phyloP scores from a whole-genome alignment of 345 rosid genomes.

The Carallia pectinifolia region DNA sequence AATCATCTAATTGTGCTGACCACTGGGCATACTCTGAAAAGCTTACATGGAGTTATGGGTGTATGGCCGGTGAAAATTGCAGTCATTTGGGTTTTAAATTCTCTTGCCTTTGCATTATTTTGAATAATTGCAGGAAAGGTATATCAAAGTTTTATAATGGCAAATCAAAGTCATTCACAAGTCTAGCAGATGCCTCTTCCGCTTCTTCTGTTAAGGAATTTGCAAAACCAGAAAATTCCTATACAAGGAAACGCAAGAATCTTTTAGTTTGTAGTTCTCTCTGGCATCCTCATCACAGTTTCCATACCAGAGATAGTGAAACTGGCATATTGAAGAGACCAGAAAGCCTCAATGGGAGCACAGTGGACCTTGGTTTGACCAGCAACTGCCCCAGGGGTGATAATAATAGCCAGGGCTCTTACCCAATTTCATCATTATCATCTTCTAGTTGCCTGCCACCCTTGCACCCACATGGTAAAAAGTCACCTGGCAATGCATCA shows the following conservation, averaged over 20 bases:
- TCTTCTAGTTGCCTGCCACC: conserved; percentile 34
- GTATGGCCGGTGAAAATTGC: neutral
- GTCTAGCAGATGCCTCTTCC: conserved; percentile 40
- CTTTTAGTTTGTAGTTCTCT: conserved; percentile 20
- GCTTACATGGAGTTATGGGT: no score
- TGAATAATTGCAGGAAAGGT: conserved; percentile 37
- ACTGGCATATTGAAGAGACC: conserved; percentile 28
- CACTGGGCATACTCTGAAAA: no score
- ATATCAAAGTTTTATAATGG: conserved; percentile 48
- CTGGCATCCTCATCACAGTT: conserved; percentile 11
- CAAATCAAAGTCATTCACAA: conserved; percentile 50
- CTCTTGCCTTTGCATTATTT: neutral
- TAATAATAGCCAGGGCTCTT: conserved; percentile 11
- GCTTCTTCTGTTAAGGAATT: conserved; percentile 34
- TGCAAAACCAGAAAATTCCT: conserved; percentile 42
- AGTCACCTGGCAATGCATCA: conserved; percentile 12
- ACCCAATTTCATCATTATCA: conserved; percentile 1
- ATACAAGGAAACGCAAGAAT: conserved; percentile 40
- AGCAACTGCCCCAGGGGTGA: conserved; percentile 4
- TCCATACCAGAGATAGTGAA: conserved; percentile 11
- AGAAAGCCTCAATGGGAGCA: conserved; percentile 14
- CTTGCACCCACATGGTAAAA: conserved; percentile 32
- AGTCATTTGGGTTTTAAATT: neutral
- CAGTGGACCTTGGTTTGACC: neutral
- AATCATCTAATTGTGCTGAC: no score